Conservation (phyloP, 257 asterid genomes). For the Solanum medicagineum region DNA sequence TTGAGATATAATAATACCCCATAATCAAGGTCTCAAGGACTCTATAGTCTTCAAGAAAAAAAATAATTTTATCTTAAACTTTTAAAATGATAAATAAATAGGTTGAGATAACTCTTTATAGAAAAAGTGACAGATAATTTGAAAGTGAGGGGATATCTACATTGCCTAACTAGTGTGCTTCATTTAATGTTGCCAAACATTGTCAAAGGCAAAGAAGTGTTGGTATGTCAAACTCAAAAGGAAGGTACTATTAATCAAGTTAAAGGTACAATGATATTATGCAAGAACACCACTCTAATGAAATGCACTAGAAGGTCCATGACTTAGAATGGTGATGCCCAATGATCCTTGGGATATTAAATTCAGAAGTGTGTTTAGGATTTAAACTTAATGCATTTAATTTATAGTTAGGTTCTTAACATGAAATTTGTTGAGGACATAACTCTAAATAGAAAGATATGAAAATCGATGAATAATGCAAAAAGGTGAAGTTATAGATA, state of each 20-base stretch:
- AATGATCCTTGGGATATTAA: not conserved
- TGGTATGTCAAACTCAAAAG: not conserved
- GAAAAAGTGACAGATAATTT: not conserved
- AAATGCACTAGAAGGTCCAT: not conserved
- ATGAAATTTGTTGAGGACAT: not conserved
- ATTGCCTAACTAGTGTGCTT: not conserved
- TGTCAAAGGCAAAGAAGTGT: not conserved
- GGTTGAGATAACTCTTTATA: not conserved
- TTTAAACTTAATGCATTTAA: not conserved
- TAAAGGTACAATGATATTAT: not conserved
- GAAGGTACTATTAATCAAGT: not conserved
- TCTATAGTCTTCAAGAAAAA: not conserved
- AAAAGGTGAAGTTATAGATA: too few species aligned
- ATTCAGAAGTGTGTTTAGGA: not conserved
- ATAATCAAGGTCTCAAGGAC: not conserved
- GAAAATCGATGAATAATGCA: accelerated
- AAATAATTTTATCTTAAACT: not conserved
- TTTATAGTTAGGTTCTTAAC: not conserved
- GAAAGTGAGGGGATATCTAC: not conserved
- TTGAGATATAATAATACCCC: not conserved
- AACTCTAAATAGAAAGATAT: not conserved
- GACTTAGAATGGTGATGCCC: not conserved
- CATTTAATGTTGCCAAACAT: not conserved
- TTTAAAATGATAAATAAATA: not conserved
- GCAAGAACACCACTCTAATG: not conserved